Conservation (phyloP, 805 yeast genomes). For the Suhomyces sp. region DNA sequence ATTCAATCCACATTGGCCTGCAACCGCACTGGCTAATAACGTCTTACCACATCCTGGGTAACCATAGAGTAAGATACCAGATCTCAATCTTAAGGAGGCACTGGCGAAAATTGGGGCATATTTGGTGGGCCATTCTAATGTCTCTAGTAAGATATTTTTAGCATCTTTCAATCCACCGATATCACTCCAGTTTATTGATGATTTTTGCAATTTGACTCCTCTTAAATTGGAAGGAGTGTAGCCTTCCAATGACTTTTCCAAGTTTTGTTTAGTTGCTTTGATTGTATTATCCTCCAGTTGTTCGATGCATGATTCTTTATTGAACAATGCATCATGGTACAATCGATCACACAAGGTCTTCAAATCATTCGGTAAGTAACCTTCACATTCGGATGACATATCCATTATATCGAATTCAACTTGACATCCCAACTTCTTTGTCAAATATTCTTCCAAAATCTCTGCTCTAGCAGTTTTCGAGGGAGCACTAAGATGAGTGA, state of each 20-base stretch:
- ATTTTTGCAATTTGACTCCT: constrained; percentile 82
- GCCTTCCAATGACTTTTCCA: constrained; percentile 59
- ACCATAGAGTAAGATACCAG: constrained; percentile 89
- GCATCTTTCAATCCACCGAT: constrained; percentile 86
- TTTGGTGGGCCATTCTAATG: constrained; percentile 95
- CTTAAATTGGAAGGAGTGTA: constrained; percentile 80
- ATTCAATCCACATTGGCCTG: constrained; percentile 89
- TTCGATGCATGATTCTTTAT: constrained; percentile 9
- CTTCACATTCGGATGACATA: constrained; percentile 71
- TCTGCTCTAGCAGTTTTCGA: constrained; percentile 56
- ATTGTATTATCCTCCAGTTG: constrained; percentile 4
- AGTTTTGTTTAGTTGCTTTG: constrained; percentile 33
- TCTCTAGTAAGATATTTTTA: constrained; percentile 74
- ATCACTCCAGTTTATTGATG: constrained; percentile 75
- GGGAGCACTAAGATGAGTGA: constrained; percentile 64
- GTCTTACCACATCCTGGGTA: constrained; percentile 99
- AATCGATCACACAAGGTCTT: constrained; percentile 70
- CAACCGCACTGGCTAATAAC: constrained; percentile 86
- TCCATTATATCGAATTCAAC: constrained; percentile 45
- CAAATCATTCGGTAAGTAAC: constrained; percentile 82
- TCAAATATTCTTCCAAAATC: constrained; percentile 43
- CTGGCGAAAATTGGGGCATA: constrained; percentile 92
- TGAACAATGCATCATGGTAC: constrained; percentile 48
- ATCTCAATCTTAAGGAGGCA: constrained; percentile 82
- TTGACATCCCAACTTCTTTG: constrained; percentile 24